Evolutionary conservation across 2,329 filamentous ascomycete genomes (phyloP), one percentile per base, ranked within the genome.

Genomic region (Xylaria sp.): DNA sequence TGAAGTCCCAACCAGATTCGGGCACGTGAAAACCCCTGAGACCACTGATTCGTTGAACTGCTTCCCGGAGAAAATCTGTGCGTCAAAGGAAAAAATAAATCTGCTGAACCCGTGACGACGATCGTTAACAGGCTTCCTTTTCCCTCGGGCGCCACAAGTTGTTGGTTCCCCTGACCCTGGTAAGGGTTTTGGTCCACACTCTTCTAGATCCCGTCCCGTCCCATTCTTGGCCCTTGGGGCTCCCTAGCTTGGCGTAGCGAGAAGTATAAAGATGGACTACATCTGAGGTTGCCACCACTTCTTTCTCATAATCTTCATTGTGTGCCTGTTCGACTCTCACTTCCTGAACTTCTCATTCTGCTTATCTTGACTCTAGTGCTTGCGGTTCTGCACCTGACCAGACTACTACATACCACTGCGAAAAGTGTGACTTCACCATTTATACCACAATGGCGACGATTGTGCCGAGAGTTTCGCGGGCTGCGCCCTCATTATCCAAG

Each of bases 361-460:
- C 30, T 46, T 51, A 10, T 54, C 23, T 30, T 5, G 23, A 54
- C 44, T 35, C 18, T 34, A 16, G 39, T 8, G 37, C 18, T 5
- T 9, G 54, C 16, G 52, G 3, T 51, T 53, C 23, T 53, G 30
- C 47, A 37, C 49, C 34, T 59, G 11, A 42, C 16, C 51, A 6
- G 16, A n/a, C 37, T 7, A 13, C 8, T 5, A 52, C 13, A 16
- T 16, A 16, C 39, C 52, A 39, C 55, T 35, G 18, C 13, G 48
- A 35, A 42, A 57, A 46, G 9, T 13, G 51, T 50, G n/a, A 55
- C 10, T 34, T 53, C 51, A 35, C 51, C 9, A 55, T 18, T 49
- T 34, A 10, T 9, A 51, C 35, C 19, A 63, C 59, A 58, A 70
- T 70, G 67, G 52, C 66, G 58, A 58, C 59, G 13, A 58, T 67